These are phyloP conservation scores for Starmerella ratchasimensis DNA, from an alignment of 805 yeast species.

Conservation along the genomic window DNA sequence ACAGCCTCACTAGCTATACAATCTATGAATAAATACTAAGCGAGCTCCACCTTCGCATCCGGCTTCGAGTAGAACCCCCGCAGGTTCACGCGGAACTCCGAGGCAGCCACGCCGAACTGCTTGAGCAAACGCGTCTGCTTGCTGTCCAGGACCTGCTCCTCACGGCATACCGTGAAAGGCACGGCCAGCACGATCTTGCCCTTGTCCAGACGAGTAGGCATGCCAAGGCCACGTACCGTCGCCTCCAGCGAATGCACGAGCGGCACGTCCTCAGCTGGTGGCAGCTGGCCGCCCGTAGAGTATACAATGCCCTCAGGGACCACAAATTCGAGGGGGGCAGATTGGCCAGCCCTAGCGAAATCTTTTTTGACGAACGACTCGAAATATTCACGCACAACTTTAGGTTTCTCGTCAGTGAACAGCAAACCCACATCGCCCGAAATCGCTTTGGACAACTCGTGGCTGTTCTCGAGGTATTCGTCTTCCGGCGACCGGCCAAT, in stretches of 20 bases:
- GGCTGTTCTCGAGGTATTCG: constrained; percentile 77
- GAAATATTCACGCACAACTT: constrained; percentile 84
- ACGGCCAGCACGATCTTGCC: constrained; percentile 73
- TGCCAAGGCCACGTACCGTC: constrained; percentile 74
- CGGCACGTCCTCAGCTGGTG: constrained; percentile 87
- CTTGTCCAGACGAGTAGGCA: constrained; percentile 78
- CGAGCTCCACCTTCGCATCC: constrained; percentile 23
- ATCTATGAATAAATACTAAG: background rate
- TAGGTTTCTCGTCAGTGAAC: constrained; percentile 77
- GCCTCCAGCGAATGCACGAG: constrained; percentile 93
- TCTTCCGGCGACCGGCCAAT: constrained; percentile 77
- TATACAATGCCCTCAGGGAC: constrained; percentile 85
- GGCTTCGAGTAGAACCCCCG: constrained; percentile 55
- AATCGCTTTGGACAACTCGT: constrained; percentile 47
- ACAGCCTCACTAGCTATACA: background rate
- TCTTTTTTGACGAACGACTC: constrained; percentile 63
- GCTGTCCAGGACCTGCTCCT: constrained; percentile 73
- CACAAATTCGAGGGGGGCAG: constrained; percentile 66
- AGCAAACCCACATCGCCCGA: constrained; percentile 76
- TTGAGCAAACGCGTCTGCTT: constrained; percentile 83
- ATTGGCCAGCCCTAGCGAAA: constrained; percentile 79
- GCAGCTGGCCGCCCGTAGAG: constrained; percentile 88
- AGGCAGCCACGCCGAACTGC: constrained; percentile 89
- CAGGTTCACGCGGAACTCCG: constrained; percentile 73
- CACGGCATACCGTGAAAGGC: constrained; percentile 65